These are phyloP conservation scores for Grosmannia clavigera DNA, from an alignment of 2,329 filamentous ascomycete species.

Conservation along the genomic window DNA sequence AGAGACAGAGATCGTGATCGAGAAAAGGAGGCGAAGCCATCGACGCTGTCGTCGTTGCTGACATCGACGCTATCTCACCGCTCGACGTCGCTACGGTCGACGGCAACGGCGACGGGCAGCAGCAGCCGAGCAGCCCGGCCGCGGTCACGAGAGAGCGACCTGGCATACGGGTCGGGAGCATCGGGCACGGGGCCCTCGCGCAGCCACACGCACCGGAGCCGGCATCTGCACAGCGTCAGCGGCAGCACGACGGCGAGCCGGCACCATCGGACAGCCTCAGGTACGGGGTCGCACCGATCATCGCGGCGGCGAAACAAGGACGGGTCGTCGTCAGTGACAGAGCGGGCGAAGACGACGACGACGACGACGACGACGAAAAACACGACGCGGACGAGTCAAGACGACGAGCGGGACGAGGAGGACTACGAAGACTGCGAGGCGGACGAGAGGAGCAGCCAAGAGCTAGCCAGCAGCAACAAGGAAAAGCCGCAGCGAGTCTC, in stretches of 20 bases:
- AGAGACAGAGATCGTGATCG: too few species aligned
- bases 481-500: background rate
- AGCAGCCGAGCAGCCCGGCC: conserved; percentile 1
- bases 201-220: conserved; percentile 2
- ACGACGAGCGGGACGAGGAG: background rate
- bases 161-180: background rate
- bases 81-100: background rate
- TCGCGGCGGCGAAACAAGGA: background rate
- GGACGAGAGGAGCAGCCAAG: background rate
- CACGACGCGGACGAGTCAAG: too few species aligned
- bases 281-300: background rate
- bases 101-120: background rate
- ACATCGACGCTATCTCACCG: conserved; percentile 2
- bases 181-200: background rate
- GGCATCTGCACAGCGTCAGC: background rate
- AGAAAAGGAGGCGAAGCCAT: background rate
- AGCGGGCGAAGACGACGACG: background rate
- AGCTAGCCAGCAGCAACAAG: background rate
- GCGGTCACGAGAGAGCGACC: conserved; percentile 9
- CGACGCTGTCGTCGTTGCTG: conserved; percentile 8
- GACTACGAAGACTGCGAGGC: background rate
- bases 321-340: background rate
- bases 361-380: background rate
- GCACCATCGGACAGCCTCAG: background rate
- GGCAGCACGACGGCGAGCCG: background rate